phyloP scores from a whole-genome alignment of 2,329 filamentous ascomycete species.

The Cladosporium austrohemisphaericum region DNA sequence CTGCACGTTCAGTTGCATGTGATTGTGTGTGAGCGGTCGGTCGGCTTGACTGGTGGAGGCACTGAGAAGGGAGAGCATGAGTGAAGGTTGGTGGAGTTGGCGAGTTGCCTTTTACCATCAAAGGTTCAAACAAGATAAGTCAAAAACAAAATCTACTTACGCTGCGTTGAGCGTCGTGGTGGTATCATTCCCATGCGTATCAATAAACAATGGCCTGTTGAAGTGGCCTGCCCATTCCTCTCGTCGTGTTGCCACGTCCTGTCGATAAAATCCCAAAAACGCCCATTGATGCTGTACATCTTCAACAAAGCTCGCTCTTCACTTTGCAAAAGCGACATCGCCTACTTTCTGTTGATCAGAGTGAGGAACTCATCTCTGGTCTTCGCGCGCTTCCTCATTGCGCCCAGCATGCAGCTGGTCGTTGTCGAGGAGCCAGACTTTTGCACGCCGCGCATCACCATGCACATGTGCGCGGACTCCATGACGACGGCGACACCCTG shows the following conservation, averaged over 20 bases:
- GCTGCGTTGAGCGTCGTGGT: constrained; percentile 31
- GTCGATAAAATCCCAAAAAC: not conserved
- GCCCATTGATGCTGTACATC: constrained; percentile 13
- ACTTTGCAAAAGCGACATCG: no score
- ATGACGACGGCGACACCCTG: constrained; percentile 96
- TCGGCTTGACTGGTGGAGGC: no score
- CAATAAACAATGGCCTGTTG: constrained; percentile 29
- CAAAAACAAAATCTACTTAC: constrained; percentile 25
- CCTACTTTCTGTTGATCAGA: constrained; percentile 44
- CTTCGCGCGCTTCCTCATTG: constrained; percentile 88
- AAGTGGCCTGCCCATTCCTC: constrained; percentile 24
- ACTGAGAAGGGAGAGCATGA: no score
- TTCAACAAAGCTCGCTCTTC: not conserved
- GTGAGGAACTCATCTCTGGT: constrained; percentile 94
- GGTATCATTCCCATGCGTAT: constrained; percentile 29
- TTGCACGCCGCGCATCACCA: constrained; percentile 98
- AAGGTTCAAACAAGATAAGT: not conserved
- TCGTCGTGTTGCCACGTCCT: not conserved
- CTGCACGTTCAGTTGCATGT: no score
- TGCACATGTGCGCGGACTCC: constrained; percentile 94
- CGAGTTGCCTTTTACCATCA: not conserved
- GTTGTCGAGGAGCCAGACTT: constrained; percentile 85
- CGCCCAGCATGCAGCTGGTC: constrained; percentile 95
- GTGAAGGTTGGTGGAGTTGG: constrained; percentile 6
- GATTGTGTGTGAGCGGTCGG: no score